A percentile compares a stretch with the other conserved stretches of the same genome.
These are phyloP conservation scores for Microbotryomycetes sp. DNA, from an alignment of 1,284 basidiomycete genomes.

Conservation along the genomic window DNA sequence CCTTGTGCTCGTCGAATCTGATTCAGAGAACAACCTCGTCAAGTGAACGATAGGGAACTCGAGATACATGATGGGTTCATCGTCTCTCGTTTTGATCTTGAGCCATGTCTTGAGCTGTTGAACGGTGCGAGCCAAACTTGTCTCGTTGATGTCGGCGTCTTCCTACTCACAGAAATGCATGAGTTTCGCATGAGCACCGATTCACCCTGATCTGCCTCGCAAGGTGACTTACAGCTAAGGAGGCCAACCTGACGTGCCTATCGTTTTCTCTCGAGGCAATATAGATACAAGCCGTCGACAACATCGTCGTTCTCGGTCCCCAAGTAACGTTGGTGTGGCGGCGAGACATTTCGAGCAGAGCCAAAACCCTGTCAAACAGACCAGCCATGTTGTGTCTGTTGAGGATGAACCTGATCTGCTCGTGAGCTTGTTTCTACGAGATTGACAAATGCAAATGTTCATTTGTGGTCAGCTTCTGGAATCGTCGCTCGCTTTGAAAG, in stretches of 20 bases:
- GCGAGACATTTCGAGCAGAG: background rate
- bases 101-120: slow-evolving; percentile 29
- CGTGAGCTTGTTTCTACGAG: background rate
- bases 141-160: slow-evolving; percentile 53
- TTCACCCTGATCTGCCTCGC: background rate
- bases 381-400: background rate
- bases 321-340: slow-evolving; percentile 2
- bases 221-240: slow-evolving; percentile 15
- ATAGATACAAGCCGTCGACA: slow-evolving; percentile 25
- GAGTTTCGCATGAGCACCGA: background rate
- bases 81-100: slow-evolving; percentile 28
- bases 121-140: slow-evolving; percentile 50
- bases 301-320: slow-evolving; percentile 14
- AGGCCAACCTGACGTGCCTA: slow-evolving; percentile 6
- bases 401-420: background rate
- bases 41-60: slow-evolving; percentile 50
- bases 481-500: no score
- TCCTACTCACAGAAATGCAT: slow-evolving; percentile 38
- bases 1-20: slow-evolving; percentile 38
- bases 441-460: no score
- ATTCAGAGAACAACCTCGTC: slow-evolving; percentile 41
- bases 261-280: slow-evolving; percentile 9
- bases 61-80: slow-evolving; percentile 50
- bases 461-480: no score
- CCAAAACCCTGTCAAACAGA: background rate